These are phyloP conservation scores for Ichthyophthirius multifiliis DNA, from an alignment of 169 alveolate genomes.

Conservation along the genomic window DNA sequence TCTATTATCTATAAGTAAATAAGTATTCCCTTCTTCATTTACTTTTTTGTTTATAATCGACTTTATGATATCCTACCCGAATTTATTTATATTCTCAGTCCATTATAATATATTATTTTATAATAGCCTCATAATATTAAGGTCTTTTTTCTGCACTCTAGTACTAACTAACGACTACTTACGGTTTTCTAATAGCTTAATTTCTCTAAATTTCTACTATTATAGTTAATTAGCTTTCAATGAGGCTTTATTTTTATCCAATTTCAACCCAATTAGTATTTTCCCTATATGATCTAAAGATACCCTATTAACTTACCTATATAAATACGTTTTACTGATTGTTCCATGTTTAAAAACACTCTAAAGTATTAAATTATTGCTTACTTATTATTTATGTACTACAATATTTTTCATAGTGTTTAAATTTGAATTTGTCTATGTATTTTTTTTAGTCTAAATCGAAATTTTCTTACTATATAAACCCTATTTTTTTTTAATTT, in stretches of 20 bases:
- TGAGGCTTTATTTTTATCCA: neutral
- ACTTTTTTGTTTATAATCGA: conserved; percentile 19
- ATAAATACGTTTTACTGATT: neutral
- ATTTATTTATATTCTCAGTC: neutral
- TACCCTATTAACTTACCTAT: neutral
- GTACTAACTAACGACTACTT: neutral
- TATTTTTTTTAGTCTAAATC: too few relatives aligned
- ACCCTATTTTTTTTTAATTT: too few relatives aligned
- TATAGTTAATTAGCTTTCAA: neutral
- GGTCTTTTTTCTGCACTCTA: neutral
- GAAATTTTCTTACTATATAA: too few relatives aligned
- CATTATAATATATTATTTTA: conserved; percentile 10
- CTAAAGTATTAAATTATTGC: too few relatives aligned
- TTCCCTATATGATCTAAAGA: neutral
- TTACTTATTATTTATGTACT: too few relatives aligned
- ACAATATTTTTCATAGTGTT: too few relatives aligned
- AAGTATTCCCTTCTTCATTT: neutral
- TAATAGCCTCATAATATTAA: neutral
- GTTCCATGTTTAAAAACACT: too few relatives aligned
- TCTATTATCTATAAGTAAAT: neutral
- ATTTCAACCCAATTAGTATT: neutral
- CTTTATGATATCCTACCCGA: conserved; percentile 15
- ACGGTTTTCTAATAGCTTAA: too few relatives aligned
- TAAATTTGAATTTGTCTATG: too few relatives aligned
- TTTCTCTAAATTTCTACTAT: neutral